Conservation (phyloP, 805 yeast species). For the Saccharomycopsis malanga region DNA sequence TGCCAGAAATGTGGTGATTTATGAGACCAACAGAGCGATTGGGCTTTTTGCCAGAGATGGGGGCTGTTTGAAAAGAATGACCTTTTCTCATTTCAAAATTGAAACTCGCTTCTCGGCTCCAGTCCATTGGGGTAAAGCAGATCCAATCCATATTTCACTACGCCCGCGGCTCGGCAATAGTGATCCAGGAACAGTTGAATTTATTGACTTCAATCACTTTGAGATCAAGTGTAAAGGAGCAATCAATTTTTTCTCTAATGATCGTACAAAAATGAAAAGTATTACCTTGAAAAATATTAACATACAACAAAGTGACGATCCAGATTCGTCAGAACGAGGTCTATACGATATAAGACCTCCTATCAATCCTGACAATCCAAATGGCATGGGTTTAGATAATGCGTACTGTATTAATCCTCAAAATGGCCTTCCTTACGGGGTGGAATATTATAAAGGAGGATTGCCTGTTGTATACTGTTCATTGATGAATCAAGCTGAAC, state of each 20-base stretch:
- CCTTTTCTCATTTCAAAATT: conserved; percentile 4
- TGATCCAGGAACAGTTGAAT: conserved; percentile 1
- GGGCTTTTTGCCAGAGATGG: conserved; percentile 18
- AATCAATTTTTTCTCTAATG: conserved; percentile 1
- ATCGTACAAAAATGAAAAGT: not conserved
- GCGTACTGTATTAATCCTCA: conserved; percentile 14
- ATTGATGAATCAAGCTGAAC: not conserved
- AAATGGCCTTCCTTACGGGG: conserved; percentile 16
- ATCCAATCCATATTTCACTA: conserved; percentile 11
- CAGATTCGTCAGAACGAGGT: not conserved
- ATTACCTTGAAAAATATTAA: conserved; percentile 5
- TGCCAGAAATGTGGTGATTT: conserved; percentile 5
- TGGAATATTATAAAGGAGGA: conserved; percentile 8
- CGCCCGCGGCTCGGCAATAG: not conserved
- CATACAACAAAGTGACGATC: not conserved
- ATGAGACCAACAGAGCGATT: conserved; percentile 15
- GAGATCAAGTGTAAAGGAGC: conserved; percentile 1
- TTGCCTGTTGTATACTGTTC: conserved; percentile 6
- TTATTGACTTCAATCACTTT: conserved; percentile 4
- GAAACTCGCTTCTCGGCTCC: conserved; percentile 12
- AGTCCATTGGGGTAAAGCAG: conserved; percentile 20
- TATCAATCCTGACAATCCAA: conserved; percentile 14
- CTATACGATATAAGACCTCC: conserved; percentile 16
- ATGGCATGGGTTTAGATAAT: conserved; percentile 14
- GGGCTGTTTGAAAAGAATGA: conserved; percentile 7